Percentiles rank a stretch among this genome's conserved stretches.
phyloP scores from a whole-genome alignment of 345 rosid genomes.

The Noccaea caerulescens region DNA sequence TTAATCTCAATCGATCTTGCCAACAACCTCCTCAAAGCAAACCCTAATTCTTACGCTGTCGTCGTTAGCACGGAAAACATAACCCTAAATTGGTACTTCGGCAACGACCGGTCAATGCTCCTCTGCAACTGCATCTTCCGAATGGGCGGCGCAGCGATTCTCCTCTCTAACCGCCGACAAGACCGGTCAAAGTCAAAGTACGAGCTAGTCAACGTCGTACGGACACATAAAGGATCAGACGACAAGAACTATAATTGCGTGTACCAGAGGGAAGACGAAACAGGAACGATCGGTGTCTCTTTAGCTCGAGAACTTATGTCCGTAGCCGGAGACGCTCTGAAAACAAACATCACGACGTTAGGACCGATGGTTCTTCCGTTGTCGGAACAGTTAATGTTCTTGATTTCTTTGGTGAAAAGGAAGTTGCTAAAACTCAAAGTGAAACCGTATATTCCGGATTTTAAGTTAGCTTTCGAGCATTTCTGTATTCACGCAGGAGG shows the following conservation, averaged over 20 bases:
- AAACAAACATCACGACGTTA: constrained; percentile 83
- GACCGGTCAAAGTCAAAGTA: constrained; percentile 74
- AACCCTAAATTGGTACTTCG: constrained; percentile 85
- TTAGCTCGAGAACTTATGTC: constrained; percentile 85
- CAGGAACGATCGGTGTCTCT: constrained; percentile 76
- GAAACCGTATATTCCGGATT: constrained; percentile 83
- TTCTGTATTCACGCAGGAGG: constrained; percentile 89
- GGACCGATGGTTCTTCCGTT: constrained; percentile 85
- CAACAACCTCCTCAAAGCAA: constrained; percentile 68
- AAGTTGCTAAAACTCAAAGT: constrained; percentile 62
- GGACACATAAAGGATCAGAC: constrained; percentile 87
- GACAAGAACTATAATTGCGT: constrained; percentile 76
- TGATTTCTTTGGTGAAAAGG: constrained; percentile 56
- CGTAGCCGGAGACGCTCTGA: constrained; percentile 86
- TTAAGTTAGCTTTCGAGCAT: constrained; percentile 90
- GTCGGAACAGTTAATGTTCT: constrained; percentile 69
- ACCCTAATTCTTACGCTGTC: constrained; percentile 71
- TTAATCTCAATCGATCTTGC: constrained; percentile 81
- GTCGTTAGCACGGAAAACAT: constrained; percentile 93
- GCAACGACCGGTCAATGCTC: constrained; percentile 81
- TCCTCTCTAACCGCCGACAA: constrained; percentile 64
- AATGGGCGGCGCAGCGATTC: constrained; percentile 93
- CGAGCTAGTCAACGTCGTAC: constrained; percentile 71
- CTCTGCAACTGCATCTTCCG: constrained; percentile 88
- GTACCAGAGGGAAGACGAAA: constrained; percentile 75